Evolutionary conservation across 345 rosid genomes (phyloP), one percentile per base, ranked within the genome.

Genomic region (Durio zibethinus): DNA sequence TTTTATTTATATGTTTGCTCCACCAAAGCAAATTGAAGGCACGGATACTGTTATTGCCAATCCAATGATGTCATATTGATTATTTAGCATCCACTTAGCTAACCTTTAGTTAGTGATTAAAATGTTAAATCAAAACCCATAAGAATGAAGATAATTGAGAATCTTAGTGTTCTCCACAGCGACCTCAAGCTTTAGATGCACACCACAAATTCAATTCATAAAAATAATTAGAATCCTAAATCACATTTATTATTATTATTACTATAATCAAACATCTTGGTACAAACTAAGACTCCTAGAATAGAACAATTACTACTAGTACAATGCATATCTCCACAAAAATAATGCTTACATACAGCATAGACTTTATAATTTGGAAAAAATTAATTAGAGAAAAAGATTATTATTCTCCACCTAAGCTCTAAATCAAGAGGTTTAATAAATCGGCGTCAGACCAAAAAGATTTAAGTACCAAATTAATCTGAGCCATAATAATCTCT

Each of bases 241-340:
- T n/a, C 10, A 72, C 23, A 47, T 47, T 47, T 69, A 16, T 33
- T 10, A 33, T 71, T 18, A 52, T 72, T 20, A 33, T 33, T 10
- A 45, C n/a, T 31, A 50, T 20, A 4, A 50, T 5, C 29, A 69
- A 43, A 47, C 40, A 29, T 66, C 52, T 25, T 43, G 57, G 57
- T 45, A 68, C 56, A 68, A 43, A 66, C 21, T 10, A 66, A 62
- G 67, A 7, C 38, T 31, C 38, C 63, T 23, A 25, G 45, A 61
- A 61, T 6, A 10, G 18, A 31, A 62, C 40, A 14, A 38, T 68
- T 0, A 15, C n/a, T 12, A 42, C 14, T 35, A 35, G 31, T 38
- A 47, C 57, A 47, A 7, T 71, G 14, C 59, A 70, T 31, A 27
- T 71, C 75, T 52, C 29, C 75, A 72, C 59, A 20, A 72, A 72